A percentile compares a stretch with the other conserved stretches of the same genome.
Evolutionary conservation across 176 grass and related monocot species (phyloP).

Genomic region (Microstegium vimineum): DNA sequence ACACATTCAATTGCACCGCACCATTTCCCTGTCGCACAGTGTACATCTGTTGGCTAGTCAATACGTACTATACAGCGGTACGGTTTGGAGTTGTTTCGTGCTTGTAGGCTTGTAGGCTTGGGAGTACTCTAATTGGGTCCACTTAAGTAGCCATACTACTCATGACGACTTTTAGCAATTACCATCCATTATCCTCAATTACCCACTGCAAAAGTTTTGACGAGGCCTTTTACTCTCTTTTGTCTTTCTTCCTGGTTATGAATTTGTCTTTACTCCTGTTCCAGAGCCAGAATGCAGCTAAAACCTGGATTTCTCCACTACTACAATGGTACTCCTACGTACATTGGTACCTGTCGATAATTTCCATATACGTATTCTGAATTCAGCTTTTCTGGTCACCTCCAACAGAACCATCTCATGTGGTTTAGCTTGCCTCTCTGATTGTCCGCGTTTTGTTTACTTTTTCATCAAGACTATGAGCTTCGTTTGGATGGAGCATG

Average conservation of each 20-base stretch:
- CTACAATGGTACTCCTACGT: too few relatives aligned
- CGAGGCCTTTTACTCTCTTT: neutral
- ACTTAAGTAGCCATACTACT: neutral
- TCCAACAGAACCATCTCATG: neutral
- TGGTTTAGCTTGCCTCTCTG: neutral
- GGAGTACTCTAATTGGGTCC: conserved; percentile 1
- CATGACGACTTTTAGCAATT: neutral
- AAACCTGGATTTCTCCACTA: neutral
- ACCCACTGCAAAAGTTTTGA: neutral
- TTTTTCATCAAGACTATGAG: too few relatives aligned
- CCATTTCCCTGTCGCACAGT: neutral
- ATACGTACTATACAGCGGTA: conserved; percentile 7
- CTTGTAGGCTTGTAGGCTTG: conserved; percentile 11
- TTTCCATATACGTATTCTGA: too few relatives aligned
- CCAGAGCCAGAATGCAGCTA: too few relatives aligned
- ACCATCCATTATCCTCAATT: neutral
- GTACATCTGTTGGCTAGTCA: neutral
- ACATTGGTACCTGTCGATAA: too few relatives aligned
- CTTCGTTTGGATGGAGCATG: too few relatives aligned
- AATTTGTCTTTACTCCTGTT: too few relatives aligned
- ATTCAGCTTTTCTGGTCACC: neutral
- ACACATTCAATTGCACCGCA: neutral
- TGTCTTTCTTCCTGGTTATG: neutral
- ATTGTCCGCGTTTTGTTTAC: too few relatives aligned
- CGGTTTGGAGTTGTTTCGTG: conserved; percentile 2